Percentiles rank a stretch among this genome's conserved stretches.
phyloP scores from a whole-genome alignment of 495 filamentous ascomycete species.

The Stereocaulon alpinum region DNA sequence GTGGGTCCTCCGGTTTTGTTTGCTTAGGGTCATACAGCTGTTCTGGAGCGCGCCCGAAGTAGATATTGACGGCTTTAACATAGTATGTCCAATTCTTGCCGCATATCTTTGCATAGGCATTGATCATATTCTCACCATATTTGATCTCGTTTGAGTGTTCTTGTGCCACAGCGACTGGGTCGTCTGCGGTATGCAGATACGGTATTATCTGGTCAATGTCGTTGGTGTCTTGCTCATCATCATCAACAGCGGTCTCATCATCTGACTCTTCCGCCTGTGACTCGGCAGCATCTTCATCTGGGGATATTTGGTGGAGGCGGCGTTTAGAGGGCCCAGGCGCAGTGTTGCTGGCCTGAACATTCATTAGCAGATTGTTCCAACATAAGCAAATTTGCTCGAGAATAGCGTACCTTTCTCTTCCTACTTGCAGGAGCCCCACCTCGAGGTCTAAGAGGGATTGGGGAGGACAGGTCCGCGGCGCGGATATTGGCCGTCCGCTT shows the following conservation, averaged over 20 bases:
- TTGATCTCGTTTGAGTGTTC: conserved; percentile 54
- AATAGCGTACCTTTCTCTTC: conserved; percentile 17
- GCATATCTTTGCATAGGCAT: conserved; percentile 88
- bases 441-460: conserved; percentile 12
- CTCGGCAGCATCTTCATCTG: conserved; percentile 8
- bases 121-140: conserved; percentile 59
- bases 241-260: conserved; percentile 30
- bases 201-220: conserved; percentile 66
- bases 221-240: conserved; percentile 43
- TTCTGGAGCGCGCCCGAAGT: conserved; percentile 76
- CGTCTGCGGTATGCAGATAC: conserved; percentile 48
- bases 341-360: conserved; percentile 13
- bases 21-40: conserved; percentile 27
- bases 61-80: conserved; percentile 65
- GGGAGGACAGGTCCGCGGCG: conserved; percentile 18
- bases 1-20: conserved; percentile 34
- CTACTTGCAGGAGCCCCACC: conserved; percentile 9
- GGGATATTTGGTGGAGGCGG: conserved; percentile 9
- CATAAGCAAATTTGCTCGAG: not conserved
- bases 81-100: conserved; percentile 93
- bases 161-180: conserved; percentile 55
- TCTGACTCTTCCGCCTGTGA: conserved; percentile 13
- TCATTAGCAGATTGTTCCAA: not conserved
- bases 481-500: conserved; percentile 23
- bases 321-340: conserved; percentile 9